These are phyloP conservation scores for Cordyceps pruinosa DNA, from an alignment of 2,329 filamentous ascomycete genomes.

Conservation along the genomic window DNA sequence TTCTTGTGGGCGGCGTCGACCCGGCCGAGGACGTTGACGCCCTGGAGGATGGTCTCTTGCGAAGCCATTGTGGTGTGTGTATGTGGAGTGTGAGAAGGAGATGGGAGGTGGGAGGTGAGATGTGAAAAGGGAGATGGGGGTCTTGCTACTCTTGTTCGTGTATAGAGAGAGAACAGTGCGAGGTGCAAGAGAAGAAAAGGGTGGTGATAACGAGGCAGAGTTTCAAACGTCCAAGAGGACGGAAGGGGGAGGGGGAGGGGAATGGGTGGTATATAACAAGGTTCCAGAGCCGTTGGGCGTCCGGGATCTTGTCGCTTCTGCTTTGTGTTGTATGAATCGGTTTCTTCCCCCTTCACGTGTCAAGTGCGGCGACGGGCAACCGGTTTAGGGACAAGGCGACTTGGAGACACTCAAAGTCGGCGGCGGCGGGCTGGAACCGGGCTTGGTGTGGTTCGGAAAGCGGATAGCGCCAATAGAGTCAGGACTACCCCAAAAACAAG, in stretches of 20 bases:
- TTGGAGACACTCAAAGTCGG: neutral
- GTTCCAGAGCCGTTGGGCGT: neutral
- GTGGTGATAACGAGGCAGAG: neutral
- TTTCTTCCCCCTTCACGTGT: slow-evolving; percentile 29
- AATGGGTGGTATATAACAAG: slow-evolving; percentile 7
- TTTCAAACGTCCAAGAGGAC: neutral
- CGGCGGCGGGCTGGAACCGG: neutral
- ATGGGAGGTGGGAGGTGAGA: neutral
- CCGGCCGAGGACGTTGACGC: slow-evolving; percentile 77
- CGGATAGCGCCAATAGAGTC: slow-evolving; percentile 10
- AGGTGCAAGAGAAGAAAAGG: neutral
- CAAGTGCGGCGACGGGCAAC: slow-evolving; percentile 15
- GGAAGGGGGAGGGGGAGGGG: neutral
- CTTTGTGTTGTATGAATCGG: slow-evolving; percentile 11
- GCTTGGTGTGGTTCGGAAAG: slow-evolving; percentile 5
- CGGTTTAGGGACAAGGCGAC: neutral
- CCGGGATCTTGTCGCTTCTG: slow-evolving; percentile 8
- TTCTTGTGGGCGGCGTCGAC: slow-evolving; percentile 75
- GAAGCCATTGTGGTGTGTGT: slow-evolving; percentile 41
- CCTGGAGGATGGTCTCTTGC: slow-evolving; percentile 70
- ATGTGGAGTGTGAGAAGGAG: neutral
- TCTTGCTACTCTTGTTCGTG: neutral
- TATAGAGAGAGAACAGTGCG: neutral
- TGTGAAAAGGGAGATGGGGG: neutral
- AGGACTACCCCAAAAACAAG: slow-evolving; percentile 6